Conservation (phyloP, 768 basidiomycete genomes). For the Boletus sensibilis region DNA sequence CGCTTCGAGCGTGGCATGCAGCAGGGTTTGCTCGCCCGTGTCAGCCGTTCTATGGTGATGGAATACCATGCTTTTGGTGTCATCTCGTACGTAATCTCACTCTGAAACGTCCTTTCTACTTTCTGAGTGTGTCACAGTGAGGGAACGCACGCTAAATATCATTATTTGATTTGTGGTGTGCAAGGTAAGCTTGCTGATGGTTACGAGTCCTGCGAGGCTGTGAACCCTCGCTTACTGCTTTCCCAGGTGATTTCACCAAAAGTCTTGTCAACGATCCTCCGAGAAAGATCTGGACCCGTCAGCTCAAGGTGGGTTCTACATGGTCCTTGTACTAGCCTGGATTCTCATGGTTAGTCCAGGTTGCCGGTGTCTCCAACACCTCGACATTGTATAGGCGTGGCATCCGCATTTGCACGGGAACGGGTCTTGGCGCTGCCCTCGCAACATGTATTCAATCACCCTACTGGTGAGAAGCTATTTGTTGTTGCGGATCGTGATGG, state of each 20-base stretch:
- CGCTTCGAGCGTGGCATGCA: conserved; percentile 84
- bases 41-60: conserved; percentile 71
- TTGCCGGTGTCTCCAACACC: conserved; percentile 79
- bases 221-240: neutral
- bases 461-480: conserved; percentile 49
- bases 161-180: conserved; percentile 80
- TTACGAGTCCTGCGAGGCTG: neutral
- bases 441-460: conserved; percentile 78
- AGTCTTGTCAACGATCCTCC: conserved; percentile 70
- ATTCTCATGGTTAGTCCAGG: conserved; percentile 38
- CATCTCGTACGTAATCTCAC: conserved; percentile 52
- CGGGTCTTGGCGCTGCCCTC: conserved; percentile 76
- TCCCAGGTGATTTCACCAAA: conserved; percentile 68
- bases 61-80: conserved; percentile 85
- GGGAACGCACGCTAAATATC: conserved; percentile 68
- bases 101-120: neutral
- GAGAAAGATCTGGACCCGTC: conserved; percentile 71
- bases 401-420: conserved; percentile 80
- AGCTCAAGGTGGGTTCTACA: conserved; percentile 57
- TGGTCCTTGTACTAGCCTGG: neutral
- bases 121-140: conserved; percentile 45
- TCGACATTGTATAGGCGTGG: conserved; percentile 77
- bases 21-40: conserved; percentile 71
- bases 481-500: neutral
- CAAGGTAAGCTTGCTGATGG: conserved; percentile 43